Conservation (phyloP, 257 asterid genomes). For the Nicotiana obtusifolia region DNA sequence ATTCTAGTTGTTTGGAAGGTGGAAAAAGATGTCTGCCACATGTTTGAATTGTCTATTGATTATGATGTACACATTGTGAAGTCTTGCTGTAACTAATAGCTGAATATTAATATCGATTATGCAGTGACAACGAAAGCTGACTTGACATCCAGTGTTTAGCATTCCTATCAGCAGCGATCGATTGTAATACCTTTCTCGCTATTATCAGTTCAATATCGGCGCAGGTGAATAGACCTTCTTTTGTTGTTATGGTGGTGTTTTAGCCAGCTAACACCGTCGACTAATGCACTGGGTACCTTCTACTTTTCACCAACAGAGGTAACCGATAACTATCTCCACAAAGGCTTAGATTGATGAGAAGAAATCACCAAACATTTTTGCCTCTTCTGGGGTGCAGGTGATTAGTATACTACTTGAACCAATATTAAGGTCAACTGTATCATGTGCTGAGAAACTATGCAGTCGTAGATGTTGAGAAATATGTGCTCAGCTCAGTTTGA, state of each 20-base stretch:
- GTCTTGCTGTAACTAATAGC: neutral
- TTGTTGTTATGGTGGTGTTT: neutral
- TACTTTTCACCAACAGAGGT: neutral
- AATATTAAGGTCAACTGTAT: neutral
- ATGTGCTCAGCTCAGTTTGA: neutral
- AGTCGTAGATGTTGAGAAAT: neutral
- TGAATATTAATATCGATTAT: neutral
- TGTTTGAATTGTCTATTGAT: neutral
- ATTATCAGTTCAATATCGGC: neutral
- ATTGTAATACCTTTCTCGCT: neutral
- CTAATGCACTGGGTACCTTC: neutral
- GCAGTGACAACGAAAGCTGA: neutral
- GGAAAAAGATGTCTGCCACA: neutral
- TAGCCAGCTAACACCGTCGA: neutral
- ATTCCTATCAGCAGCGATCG: neutral
- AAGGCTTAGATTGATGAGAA: neutral
- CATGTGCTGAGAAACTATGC: neutral
- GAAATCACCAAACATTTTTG: neutral
- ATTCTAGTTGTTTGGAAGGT: neutral
- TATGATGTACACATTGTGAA: neutral
- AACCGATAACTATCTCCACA: neutral
- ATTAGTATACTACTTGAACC: neutral
- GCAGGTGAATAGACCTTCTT: neutral
- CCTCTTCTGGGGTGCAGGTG: neutral
- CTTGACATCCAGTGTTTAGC: neutral